Base-by-base conservation (phyloP, 78 protist species). In the Dictyostelium brefeldianum region DNA sequence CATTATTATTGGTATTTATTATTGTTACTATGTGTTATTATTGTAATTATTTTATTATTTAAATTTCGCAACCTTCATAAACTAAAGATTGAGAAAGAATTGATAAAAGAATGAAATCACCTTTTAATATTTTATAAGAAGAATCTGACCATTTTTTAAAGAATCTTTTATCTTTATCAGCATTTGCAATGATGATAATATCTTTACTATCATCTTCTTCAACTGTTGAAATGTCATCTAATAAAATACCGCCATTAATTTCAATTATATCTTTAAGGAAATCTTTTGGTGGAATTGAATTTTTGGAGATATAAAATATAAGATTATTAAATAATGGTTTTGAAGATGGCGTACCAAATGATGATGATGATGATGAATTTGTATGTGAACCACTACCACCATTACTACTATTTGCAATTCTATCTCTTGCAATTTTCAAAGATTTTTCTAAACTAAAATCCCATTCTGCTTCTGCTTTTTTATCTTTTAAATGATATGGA, bases 381-480 rank as follows among this genome's bases (percentile, higher is more conserved):
- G n/a, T n/a, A n/a, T n/a, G n/a, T n/a, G n/a, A n/a, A n/a, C 51
- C 46, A 48, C 46, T 4, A 36, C 43, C 43, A 11, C 12, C 25
- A 0, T 12, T 2, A 15, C 5, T 25, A 31, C 12, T 22, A 15
- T 54, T n/a, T 22, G 22, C 9, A 1, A 41, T 3, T 11, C 43
- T 75, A 17, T 48, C 36, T 78, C 70, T 78, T 0, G 89, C 89
- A 9, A 47, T 20, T 11, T n/a, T 1, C 18, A 83, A 54, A 51
- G 91, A 51, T 43, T 83, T 54, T 3, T 18, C 56, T 8, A 83
- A 62, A 27, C 17, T 62, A 15, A 83, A 83, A 36, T 20, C 56
- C 81, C 81, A 83, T 17, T 83, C 91, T 17, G 46, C 5, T 79
- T 83, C 91, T 41, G 91, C 91, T 15, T 71, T 56, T 36, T 73